Conservation (phyloP, 306 rosid genomes). For the Castanea crenata region DNA sequence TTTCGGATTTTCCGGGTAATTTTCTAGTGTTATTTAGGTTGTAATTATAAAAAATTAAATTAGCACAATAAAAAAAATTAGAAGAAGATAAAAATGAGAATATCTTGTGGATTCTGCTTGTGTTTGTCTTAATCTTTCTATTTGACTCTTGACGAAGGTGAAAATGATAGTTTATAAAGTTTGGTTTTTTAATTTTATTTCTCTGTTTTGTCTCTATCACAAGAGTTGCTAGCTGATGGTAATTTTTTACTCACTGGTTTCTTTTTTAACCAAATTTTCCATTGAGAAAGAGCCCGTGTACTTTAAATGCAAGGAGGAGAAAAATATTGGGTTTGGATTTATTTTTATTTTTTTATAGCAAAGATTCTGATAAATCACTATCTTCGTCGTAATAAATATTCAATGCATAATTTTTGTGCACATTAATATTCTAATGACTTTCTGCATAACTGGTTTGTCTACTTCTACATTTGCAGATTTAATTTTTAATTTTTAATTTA, state of each 20-base stretch:
- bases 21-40: background rate
- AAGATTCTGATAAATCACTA: background rate
- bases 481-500: background rate
- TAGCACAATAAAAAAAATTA: no score
- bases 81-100: background rate
- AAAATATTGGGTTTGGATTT: background rate
- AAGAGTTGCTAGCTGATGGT: background rate
- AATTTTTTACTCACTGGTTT: background rate
- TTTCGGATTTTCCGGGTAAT: background rate
- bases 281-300: background rate
- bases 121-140: background rate
- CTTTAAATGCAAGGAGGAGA: background rate
- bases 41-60: constrained; percentile 7
- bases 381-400: background rate
- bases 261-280: background rate
- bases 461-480: background rate
- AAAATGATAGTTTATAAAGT: background rate
- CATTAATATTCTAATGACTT: background rate
- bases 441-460: background rate
- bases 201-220: background rate
- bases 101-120: background rate
- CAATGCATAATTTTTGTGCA: background rate
- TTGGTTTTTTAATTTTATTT: background rate
- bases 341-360: background rate
- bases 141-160: background rate